A percentile compares a stretch with the other conserved stretches of the same genome.
Conservation (phyloP, 257 asterid genomes). For the Nyctanthes arbortristis region DNA sequence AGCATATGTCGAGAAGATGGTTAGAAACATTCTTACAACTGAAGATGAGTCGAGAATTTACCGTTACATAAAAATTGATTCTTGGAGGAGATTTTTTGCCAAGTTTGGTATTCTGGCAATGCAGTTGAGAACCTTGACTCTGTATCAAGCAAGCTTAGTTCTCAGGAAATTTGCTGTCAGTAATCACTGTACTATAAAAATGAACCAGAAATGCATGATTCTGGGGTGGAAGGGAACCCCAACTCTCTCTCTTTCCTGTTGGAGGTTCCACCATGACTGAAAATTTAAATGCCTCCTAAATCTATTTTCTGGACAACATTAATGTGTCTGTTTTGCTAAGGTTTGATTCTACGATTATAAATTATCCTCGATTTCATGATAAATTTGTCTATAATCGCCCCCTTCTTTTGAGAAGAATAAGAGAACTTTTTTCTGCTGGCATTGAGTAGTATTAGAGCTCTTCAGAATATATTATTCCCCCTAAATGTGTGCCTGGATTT, state of each 20-base stretch:
- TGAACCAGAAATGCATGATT: conserved; percentile 37
- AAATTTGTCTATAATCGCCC: too few relatives aligned
- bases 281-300: too few relatives aligned
- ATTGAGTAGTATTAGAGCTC: too few relatives aligned
- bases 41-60: conserved; percentile 37
- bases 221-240: conserved; percentile 48
- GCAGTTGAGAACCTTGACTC: conserved; percentile 26
- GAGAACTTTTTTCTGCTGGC: too few relatives aligned
- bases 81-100: conserved; percentile 37
- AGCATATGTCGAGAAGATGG: conserved; percentile 17
- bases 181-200: conserved; percentile 31
- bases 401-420: too few relatives aligned
- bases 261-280: conserved; percentile 27
- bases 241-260: conserved; percentile 35
- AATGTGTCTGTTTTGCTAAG: too few relatives aligned
- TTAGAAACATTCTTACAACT: conserved; percentile 26
- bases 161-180: conserved; percentile 23
- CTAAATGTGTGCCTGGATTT: too few relatives aligned
- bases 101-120: conserved; percentile 31
- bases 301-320: too few relatives aligned
- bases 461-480: too few relatives aligned
- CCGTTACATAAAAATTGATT: conserved; percentile 33
- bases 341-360: too few relatives aligned
- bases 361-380: too few relatives aligned
- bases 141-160: conserved; percentile 37